These are phyloP conservation scores for Antitrichia curtipendula DNA, from an alignment of 225 moss, liverwort and hornwort genomes.

Conservation along the genomic window DNA sequence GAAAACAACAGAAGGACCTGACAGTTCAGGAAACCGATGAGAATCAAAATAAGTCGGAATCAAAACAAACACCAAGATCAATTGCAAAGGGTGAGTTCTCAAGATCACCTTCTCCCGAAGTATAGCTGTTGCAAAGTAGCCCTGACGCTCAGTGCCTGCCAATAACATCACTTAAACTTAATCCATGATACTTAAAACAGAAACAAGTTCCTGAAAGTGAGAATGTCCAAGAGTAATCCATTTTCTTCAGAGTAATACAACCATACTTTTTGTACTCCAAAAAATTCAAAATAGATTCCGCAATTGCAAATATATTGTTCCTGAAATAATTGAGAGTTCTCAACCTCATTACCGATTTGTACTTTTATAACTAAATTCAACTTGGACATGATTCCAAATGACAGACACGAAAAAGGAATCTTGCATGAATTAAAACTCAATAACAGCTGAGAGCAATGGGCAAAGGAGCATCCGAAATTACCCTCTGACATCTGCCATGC, in stretches of 20 bases:
- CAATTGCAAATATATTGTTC: background rate
- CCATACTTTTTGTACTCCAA: background rate
- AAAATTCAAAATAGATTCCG: background rate
- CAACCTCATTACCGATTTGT: background rate
- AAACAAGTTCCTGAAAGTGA: background rate
- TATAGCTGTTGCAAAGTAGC: constrained; percentile 53
- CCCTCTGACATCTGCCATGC: constrained; percentile 54
- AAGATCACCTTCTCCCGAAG: constrained; percentile 32
- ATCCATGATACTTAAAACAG: background rate
- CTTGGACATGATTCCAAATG: background rate
- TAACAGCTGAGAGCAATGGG: background rate
- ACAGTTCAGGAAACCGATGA: background rate
- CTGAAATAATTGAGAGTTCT: background rate
- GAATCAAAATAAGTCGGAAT: background rate
- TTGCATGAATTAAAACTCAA: background rate
- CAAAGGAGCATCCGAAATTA: background rate
- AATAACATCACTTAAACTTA: background rate
- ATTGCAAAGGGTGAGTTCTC: background rate
- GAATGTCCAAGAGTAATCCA: background rate
- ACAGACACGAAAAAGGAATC: background rate
- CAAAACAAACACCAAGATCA: background rate
- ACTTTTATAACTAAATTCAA: background rate
- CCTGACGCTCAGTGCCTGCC: constrained; percentile 33
- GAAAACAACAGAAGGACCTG: background rate
- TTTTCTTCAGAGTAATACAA: background rate